Percentiles rank a stretch among this genome's conserved stretches.
These are phyloP conservation scores for Ananas comosus DNA, from an alignment of 176 grass and related monocot genomes.

Conservation along the genomic window DNA sequence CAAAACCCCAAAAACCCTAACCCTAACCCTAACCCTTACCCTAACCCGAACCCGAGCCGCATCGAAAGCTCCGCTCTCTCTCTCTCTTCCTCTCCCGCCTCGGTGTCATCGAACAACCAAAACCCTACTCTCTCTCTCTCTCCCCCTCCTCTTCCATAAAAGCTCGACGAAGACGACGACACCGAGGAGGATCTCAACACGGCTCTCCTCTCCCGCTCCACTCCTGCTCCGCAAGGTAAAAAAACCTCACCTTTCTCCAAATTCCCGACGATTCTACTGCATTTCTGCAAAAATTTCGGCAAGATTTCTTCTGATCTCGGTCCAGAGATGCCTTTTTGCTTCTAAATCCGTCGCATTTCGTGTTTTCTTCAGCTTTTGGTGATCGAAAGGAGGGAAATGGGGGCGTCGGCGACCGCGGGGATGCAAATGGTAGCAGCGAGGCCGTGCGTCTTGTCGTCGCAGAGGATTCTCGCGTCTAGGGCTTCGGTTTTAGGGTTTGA, in stretches of 20 bases:
- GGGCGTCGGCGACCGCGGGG: slow-evolving; percentile 36
- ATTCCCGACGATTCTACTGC: neutral
- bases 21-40: slow-evolving; percentile 10
- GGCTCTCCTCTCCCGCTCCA: neutral
- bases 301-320: neutral
- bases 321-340: too few relatives aligned
- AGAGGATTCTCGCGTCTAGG: slow-evolving; percentile 18
- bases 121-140: neutral
- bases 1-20: slow-evolving; percentile 7
- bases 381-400: slow-evolving; percentile 27
- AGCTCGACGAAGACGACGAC: neutral
- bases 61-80: slow-evolving; percentile 14
- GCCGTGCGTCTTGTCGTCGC: slow-evolving; percentile 34
- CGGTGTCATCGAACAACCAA: slow-evolving; percentile 20
- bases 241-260: neutral
- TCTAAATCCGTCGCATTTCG: neutral
- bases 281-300: neutral
- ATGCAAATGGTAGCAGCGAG: slow-evolving; percentile 28
- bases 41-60: slow-evolving; percentile 4
- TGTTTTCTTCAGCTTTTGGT: neutral
- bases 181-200: neutral
- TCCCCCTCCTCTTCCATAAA: neutral
- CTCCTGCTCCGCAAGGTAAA: neutral
- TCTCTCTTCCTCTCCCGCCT: slow-evolving; percentile 11
- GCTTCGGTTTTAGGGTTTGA: slow-evolving; percentile 16